Percentiles rank a stretch among this genome's conserved stretches.
phyloP scores from a whole-genome alignment of 2,329 filamentous ascomycete genomes.

The Monilinia polystroma region DNA sequence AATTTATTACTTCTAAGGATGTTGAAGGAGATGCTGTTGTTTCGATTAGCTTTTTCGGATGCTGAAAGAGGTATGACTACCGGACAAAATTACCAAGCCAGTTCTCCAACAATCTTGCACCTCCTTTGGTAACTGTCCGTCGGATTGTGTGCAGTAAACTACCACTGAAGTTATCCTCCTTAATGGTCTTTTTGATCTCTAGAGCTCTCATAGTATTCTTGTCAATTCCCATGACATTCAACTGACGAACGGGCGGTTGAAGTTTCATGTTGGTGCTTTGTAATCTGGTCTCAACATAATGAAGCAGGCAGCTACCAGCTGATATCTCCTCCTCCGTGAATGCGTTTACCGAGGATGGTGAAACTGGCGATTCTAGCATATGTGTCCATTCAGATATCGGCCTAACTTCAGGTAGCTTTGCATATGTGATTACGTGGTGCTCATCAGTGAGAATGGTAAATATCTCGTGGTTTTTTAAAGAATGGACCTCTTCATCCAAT shows the following conservation, averaged over 20 bases:
- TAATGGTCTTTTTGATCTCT: conserved; percentile 83
- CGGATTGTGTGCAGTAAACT: conserved; percentile 89
- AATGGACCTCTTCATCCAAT: conserved; percentile 62
- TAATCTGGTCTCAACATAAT: conserved; percentile 78
- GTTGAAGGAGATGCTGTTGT: conserved; percentile 73
- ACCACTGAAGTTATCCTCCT: conserved; percentile 75
- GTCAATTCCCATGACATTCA: conserved; percentile 86
- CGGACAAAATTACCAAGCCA: conserved; percentile 63
- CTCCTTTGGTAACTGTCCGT: conserved; percentile 87
- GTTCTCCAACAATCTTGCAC: conserved; percentile 77
- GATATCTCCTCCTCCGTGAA: conserved; percentile 70
- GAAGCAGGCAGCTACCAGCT: conserved; percentile 77
- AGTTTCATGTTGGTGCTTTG: conserved; percentile 77
- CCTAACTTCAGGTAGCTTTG: conserved; percentile 46
- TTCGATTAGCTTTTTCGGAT: conserved; percentile 21
- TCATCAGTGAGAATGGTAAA: conserved; percentile 72
- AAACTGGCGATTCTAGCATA: conserved; percentile 73
- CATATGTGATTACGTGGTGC: conserved; percentile 73
- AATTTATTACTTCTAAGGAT: conserved; percentile 74
- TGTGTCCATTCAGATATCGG: conserved; percentile 60
- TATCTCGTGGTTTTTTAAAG: conserved; percentile 59
- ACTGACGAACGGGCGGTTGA: conserved; percentile 75
- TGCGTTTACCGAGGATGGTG: conserved; percentile 48
- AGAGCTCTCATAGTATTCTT: conserved; percentile 86
- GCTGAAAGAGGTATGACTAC: no score